Conservation (phyloP, 2,329 filamentous ascomycete genomes). For the Fusarium proliferatum region DNA sequence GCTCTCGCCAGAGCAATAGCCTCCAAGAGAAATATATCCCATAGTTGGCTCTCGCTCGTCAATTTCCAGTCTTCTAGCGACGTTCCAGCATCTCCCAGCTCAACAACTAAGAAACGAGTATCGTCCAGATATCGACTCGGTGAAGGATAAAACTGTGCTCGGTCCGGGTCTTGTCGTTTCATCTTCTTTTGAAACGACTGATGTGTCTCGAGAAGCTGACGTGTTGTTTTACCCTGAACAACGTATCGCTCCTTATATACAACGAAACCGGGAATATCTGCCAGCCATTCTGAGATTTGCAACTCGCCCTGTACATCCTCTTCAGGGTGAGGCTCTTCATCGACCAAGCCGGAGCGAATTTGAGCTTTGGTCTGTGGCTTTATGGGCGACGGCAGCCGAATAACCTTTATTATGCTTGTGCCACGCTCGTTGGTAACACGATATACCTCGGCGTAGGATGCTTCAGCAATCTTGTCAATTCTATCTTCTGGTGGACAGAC, state of each 20-base stretch:
- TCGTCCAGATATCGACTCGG: constrained; percentile 68
- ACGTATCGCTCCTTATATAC: constrained; percentile 73
- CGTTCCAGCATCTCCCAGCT: constrained; percentile 71
- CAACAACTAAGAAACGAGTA: constrained; percentile 70
- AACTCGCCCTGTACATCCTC: constrained; percentile 68
- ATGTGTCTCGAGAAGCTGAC: constrained; percentile 68
- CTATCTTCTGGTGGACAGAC: constrained; percentile 64
- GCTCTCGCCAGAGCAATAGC: constrained; percentile 70
- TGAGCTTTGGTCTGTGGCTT: constrained; percentile 68
- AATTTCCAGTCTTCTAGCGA: constrained; percentile 70
- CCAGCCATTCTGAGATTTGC: constrained; percentile 71
- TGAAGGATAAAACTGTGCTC: constrained; percentile 71
- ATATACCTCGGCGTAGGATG: constrained; percentile 74
- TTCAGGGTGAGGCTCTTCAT: constrained; percentile 67
- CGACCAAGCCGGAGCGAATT: constrained; percentile 63
- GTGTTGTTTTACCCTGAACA: constrained; percentile 66
- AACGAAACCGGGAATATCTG: constrained; percentile 73
- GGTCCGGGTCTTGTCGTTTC: constrained; percentile 65
- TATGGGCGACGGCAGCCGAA: constrained; percentile 68
- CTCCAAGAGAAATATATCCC: constrained; percentile 72
- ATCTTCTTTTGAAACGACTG: constrained; percentile 65
- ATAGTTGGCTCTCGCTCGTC: constrained; percentile 62
- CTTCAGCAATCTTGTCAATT: constrained; percentile 73
- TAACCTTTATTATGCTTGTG: constrained; percentile 73
- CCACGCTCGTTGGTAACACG: constrained; percentile 68